phyloP scores from a whole-genome alignment of 2,329 filamentous ascomycete genomes.

The Aspergillaceae sp. region DNA sequence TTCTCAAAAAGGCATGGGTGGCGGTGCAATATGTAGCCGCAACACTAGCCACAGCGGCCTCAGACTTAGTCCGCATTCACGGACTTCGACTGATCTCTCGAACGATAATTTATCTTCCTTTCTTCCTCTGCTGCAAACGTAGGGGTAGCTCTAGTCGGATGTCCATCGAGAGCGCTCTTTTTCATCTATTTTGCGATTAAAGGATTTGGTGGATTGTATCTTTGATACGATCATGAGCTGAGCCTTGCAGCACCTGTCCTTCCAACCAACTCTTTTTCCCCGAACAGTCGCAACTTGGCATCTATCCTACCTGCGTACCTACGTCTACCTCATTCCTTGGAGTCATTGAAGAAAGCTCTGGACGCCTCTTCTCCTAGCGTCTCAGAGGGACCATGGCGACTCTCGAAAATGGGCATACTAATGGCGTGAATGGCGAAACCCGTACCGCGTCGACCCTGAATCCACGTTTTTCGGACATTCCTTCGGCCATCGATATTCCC shows the following conservation, averaged over 20 bases:
- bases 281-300: conserved; percentile 9
- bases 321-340: not conserved
- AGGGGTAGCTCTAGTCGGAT: conserved; percentile 4
- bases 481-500: conserved; percentile 56
- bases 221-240: conserved; percentile 22
- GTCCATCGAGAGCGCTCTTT: conserved; percentile 2
- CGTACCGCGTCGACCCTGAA: conserved; percentile 16
- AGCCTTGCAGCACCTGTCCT: conserved; percentile 8
- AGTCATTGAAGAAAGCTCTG: conserved; percentile 1
- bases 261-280: conserved; percentile 4
- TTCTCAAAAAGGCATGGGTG: conserved; percentile 6
- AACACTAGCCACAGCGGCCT: conserved; percentile 2
- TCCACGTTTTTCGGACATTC: conserved; percentile 53
- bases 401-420: conserved; percentile 42
- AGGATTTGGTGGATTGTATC: conserved; percentile 2
- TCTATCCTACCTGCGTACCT: conserved; percentile 2
- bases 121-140: conserved; percentile 4
- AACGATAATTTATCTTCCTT: conserved; percentile 4
- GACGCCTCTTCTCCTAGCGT: not conserved
- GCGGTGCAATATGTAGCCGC: conserved; percentile 20
- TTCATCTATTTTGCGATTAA: conserved; percentile 6
- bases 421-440: conserved; percentile 43
- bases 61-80: conserved; percentile 4
- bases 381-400: conserved; percentile 40
- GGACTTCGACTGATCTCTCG: not conserved